These are phyloP conservation scores for Spiromastix sp. DNA, from an alignment of 2,329 filamentous ascomycete species.

Conservation along the genomic window DNA sequence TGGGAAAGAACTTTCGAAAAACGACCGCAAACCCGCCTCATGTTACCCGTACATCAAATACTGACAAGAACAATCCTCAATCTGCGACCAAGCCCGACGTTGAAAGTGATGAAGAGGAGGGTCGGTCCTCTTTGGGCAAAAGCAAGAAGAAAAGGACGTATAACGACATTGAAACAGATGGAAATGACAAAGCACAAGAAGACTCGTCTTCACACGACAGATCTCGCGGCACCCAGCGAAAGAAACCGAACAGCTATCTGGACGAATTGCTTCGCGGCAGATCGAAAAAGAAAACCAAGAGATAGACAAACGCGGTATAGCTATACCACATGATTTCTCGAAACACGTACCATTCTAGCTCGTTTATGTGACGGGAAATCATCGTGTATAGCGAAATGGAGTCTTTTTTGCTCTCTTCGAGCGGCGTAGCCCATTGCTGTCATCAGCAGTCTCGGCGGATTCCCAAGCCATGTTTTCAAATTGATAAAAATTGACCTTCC, in stretches of 20 bases:
- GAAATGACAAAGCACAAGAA: neutral
- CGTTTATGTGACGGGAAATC: too few relatives aligned
- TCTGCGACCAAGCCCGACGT: neutral
- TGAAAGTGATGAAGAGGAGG: constrained; percentile 31
- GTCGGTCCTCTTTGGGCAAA: constrained; percentile 30
- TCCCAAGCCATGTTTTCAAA: too few relatives aligned
- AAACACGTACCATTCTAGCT: too few relatives aligned
- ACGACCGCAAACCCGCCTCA: constrained; percentile 10
- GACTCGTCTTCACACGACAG: constrained; percentile 12
- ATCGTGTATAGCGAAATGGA: too few relatives aligned
- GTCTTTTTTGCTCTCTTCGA: neutral
- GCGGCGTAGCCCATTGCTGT: neutral
- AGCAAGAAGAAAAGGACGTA: constrained; percentile 16
- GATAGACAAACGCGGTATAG: constrained; percentile 1
- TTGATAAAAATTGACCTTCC: neutral
- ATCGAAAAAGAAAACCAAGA: constrained; percentile 39
- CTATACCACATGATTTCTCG: too few relatives aligned
- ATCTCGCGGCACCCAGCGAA: constrained; percentile 16
- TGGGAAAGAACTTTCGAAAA: constrained; percentile 33
- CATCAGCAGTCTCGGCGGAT: too few relatives aligned
- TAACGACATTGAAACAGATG: constrained; percentile 3
- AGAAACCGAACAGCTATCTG: constrained; percentile 40
- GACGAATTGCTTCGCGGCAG: constrained; percentile 41
- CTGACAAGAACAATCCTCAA: neutral
- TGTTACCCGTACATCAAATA: constrained; percentile 3